Evolutionary conservation across 345 rosid species (phyloP), one percentile per base, ranked within the genome.

Genomic region (Euphorbia peplus): DNA sequence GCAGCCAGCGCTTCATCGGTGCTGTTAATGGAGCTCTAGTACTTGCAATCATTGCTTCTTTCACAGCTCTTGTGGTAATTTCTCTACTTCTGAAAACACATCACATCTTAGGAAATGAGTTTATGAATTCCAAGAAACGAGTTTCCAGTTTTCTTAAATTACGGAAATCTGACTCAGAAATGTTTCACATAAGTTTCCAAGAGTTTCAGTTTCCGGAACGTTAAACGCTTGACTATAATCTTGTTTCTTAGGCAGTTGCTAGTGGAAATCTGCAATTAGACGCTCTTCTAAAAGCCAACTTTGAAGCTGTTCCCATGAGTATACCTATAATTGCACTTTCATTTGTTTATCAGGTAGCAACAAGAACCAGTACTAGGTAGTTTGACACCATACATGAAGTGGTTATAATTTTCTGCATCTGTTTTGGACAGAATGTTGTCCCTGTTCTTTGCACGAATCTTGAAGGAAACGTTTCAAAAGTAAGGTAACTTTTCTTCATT

Each of bases 261-360:
- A 83, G 90, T 67, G 93, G 88, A 73, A 71, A 85, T 77, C 81
- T 93, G 58, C 95, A 87, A 22, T 84, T 83, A 85, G 90, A 87
- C 67, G 79, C 93, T 76, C 93, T 93, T 76, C 80, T 87, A 60
- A 88, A 83, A 78, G 96, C 93, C 24, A 89, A 93, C 82, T 85
- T 93, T 79, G 88, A 79, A 63, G 98, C 96, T 1, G 91, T 89
- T 84, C 98, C 98, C 5, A 90, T 87, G 90, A 89, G 98, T 70
- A 84, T 93, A 83, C 98, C 97, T n/a, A 86, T 93, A n/a, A 82
- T 93, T 78, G 92, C 97, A 32, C 90, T 90, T 52, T 90, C 97
- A 26, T 93, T 93, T 79, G 97, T 90, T 74, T 88, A 93, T 73
- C 98, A 93, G 92, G 98, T 88, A 86, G 78, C 22, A 65, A 64